Evolutionary conservation across 2,329 filamentous ascomycete genomes (phyloP), one percentile per base, ranked within the genome.

Genomic region (Calonectria pauciramosa): DNA sequence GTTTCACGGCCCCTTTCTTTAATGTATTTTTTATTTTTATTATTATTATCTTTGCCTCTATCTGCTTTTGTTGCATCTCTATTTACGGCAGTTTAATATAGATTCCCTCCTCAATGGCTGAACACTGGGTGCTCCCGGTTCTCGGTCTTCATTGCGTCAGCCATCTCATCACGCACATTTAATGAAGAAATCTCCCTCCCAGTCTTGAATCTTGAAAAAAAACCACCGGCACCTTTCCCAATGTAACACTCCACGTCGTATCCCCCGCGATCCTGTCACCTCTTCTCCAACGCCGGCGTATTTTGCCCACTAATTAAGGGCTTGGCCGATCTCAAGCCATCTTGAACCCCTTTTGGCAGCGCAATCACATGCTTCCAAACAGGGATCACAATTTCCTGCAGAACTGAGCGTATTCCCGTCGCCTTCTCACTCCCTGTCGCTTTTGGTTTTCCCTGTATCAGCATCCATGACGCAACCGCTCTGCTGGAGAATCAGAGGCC

Each of bases 381-480:
- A 75, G 65, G 72, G 72, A 28, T 59, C 65, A 68, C 38, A 66
- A 56, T 44, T 60, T 52, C n/a, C 49, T 41, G 41, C 59, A 30
- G 41, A 63, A 38, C 56, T 63, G 30, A 47, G 38, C 44, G n/a
- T 34, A 23, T 64, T 70, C 47, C 54, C 68, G 30, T 54, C 68
- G 28, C 44, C 14, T 32, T 38, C 16, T 60, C 34, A 14, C 47
- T 65, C 65, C 47, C 47, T 69, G 56, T 70, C 54, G 64, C 20
- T 23, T 59, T 59, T 44, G 20, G 30, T 30, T n/a, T 54, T 49
- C 56, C 60, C 16, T 71, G 70, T 38, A 65, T 59, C 54, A n/a
- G 68, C 60, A 32, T 74, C 65, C 72, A 81, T 80, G 79, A 80
- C 79, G 79, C 79, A 80, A 79, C 71, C 59, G 26, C 18, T 65